These are phyloP conservation scores for Elsinoe arachidis DNA, from an alignment of 2,329 filamentous ascomycete species.

Conservation along the genomic window DNA sequence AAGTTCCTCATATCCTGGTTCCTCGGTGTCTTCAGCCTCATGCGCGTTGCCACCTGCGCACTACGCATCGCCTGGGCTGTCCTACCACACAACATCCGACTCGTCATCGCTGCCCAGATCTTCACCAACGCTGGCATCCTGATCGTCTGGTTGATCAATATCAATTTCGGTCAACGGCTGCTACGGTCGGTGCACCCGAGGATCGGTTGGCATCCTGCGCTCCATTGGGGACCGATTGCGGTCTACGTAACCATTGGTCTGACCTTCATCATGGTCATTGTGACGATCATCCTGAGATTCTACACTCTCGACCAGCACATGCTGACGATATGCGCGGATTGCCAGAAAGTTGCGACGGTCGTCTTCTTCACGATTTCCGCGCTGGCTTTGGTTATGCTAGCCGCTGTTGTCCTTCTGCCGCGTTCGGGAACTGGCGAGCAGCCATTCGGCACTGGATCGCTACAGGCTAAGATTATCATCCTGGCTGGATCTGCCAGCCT, in stretches of 20 bases:
- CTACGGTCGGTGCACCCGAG: slow-evolving; percentile 21
- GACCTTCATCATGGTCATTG: slow-evolving; percentile 21
- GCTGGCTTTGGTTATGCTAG: not conserved
- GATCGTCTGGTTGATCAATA: slow-evolving; percentile 25
- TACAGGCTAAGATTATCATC: slow-evolving; percentile 18
- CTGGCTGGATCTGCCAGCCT: slow-evolving; percentile 16
- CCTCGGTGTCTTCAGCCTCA: slow-evolving; percentile 38
- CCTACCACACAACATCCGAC: slow-evolving; percentile 22
- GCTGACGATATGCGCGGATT: not conserved
- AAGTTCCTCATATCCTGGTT: slow-evolving; percentile 34
- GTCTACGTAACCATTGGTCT: slow-evolving; percentile 11
- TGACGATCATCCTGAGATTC: slow-evolving; percentile 22
- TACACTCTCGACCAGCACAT: slow-evolving; percentile 21
- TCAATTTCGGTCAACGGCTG: slow-evolving; percentile 24
- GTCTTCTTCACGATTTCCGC: not conserved
- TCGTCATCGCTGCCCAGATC: slow-evolving; percentile 26
- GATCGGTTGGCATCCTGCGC: not conserved
- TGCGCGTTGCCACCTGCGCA: slow-evolving; percentile 33
- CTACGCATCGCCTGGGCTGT: slow-evolving; percentile 28
- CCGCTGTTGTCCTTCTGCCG: slow-evolving; percentile 20
- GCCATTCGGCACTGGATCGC: slow-evolving; percentile 18
- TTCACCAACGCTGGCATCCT: slow-evolving; percentile 26
- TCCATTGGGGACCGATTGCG: not conserved
- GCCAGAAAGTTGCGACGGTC: not conserved
- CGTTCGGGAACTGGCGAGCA: slow-evolving; percentile 18